Evolutionary conservation across 192 early-diverging fungal genomes (phyloP).

Genomic region (Coemansia guatemalensis): DNA sequence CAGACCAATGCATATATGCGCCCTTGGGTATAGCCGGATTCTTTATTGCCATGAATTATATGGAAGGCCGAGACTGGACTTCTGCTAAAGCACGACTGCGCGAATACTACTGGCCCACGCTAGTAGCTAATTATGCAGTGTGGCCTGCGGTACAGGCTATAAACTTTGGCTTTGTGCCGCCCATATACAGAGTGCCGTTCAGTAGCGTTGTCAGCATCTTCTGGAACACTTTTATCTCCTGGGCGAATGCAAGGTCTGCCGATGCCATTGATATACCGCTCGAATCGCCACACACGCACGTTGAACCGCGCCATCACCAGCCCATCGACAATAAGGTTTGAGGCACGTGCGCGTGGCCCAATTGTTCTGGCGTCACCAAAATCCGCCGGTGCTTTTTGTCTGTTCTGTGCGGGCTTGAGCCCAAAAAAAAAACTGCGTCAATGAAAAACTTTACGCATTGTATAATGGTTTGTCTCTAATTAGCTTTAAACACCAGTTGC

Average conservation of each 20-base stretch:
- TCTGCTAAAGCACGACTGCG: conserved; percentile 61
- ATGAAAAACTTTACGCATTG: too few relatives aligned
- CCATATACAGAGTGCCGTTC: conserved; percentile 67
- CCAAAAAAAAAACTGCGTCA: too few relatives aligned
- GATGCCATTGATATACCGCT: conserved; percentile 26
- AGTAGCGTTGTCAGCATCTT: conserved; percentile 69
- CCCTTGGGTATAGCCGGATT: conserved; percentile 67
- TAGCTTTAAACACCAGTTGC: too few relatives aligned
- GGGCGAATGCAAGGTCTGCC: conserved; percentile 53
- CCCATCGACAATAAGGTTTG: conserved; percentile 11
- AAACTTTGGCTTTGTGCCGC: conserved; percentile 71
- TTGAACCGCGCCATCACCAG: conserved; percentile 13
- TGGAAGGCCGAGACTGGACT: conserved; percentile 55
- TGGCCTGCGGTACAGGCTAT: conserved; percentile 74
- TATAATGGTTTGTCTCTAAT: too few relatives aligned
- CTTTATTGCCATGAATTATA: conserved; percentile 62
- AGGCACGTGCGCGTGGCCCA: too few relatives aligned
- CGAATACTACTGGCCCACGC: conserved; percentile 58
- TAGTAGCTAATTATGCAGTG: conserved; percentile 68
- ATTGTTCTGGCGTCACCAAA: too few relatives aligned
- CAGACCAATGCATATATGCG: conserved; percentile 67
- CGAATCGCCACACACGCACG: conserved; percentile 30
- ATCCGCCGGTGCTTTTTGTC: too few relatives aligned
- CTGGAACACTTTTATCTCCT: conserved; percentile 75
- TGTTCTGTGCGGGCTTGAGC: too few relatives aligned